A percentile compares a stretch with the other conserved stretches of the same genome.
phyloP scores from a whole-genome alignment of 352 stramenopile species.

The Pythium pyrilobum region DNA sequence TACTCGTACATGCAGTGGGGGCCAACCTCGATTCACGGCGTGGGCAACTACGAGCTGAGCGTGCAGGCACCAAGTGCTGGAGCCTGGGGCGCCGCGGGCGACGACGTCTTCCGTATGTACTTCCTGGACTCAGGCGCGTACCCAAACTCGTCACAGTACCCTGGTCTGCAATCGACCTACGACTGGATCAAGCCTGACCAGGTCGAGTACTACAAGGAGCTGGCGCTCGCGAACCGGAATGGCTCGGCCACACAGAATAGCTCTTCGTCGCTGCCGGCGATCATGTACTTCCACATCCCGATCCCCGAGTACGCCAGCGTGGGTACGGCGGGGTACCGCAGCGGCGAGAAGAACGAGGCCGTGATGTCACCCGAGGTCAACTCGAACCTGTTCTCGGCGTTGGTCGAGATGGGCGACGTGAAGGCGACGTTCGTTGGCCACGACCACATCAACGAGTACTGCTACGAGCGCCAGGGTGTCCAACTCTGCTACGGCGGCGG shows the following conservation, averaged over 20 bases:
- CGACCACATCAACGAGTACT: conserved; percentile 64
- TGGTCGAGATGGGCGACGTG: conserved; percentile 47
- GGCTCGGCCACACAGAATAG: conserved; percentile 11
- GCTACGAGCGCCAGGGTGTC: conserved; percentile 31
- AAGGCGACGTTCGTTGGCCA: conserved; percentile 58
- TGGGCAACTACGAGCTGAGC: conserved; percentile 55
- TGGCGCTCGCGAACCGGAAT: conserved; percentile 18
- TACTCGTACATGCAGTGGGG: conserved; percentile 44
- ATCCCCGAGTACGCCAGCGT: conserved; percentile 38
- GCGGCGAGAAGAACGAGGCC: conserved; percentile 33
- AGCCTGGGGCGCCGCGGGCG: conserved; percentile 20
- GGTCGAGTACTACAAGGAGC: conserved; percentile 34
- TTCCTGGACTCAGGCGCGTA: conserved; percentile 46
- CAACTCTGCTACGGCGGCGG: conserved; percentile 56
- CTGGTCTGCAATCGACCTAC: conserved; percentile 31
- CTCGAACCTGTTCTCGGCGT: conserved; percentile 30
- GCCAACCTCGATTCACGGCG: conserved; percentile 24
- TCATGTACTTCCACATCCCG: conserved; percentile 73
- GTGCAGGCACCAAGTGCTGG: conserved; percentile 29
- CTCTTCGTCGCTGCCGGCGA: conserved; percentile 23
- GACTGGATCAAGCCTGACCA: conserved; percentile 52
- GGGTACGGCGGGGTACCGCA: conserved; percentile 6
- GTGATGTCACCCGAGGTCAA: conserved; percentile 37
- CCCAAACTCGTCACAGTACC: conserved; percentile 25
- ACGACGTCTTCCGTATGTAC: conserved; percentile 53